These are phyloP conservation scores for Chrysopogon serrulatus DNA, from an alignment of 176 grass and related monocot species.

Conservation along the genomic window DNA sequence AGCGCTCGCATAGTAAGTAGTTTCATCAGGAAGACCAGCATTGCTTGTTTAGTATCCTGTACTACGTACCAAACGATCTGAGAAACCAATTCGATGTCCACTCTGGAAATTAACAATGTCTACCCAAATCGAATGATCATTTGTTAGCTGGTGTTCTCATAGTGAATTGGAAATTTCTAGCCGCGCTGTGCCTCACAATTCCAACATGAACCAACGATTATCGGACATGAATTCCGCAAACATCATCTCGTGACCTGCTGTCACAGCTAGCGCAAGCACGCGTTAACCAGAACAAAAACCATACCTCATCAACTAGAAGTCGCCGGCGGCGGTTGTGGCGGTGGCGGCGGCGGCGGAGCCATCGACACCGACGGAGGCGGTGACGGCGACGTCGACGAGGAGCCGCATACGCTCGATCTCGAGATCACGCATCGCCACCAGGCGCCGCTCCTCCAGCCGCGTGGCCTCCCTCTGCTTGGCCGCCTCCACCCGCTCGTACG, in stretches of 20 bases:
- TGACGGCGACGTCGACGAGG: constrained; percentile 47
- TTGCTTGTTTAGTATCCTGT: not conserved
- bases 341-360: not conserved
- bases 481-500: constrained; percentile 45
- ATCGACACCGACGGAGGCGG: not conserved
- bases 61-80: not conserved
- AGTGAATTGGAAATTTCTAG: not conserved
- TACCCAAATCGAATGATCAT: constrained; percentile 10
- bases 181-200: not conserved
- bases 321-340: constrained; percentile 1
- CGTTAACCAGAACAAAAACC: not conserved
- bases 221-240: not conserved
- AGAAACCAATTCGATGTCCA: not conserved
- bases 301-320: constrained; percentile 27
- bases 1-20: not conserved
- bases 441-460: constrained; percentile 49
- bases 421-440: constrained; percentile 47
- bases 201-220: constrained; percentile 4
- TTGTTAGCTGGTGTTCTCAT: not conserved
- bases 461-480: constrained; percentile 47
- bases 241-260: not conserved
- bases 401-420: constrained; percentile 55
- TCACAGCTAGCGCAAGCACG: not conserved
- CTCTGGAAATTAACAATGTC: constrained; percentile 3
- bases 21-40: constrained; percentile 5